Evolutionary conservation across 2,329 filamentous ascomycete species (phyloP).

Genomic region (Beauveria sp.): DNA sequence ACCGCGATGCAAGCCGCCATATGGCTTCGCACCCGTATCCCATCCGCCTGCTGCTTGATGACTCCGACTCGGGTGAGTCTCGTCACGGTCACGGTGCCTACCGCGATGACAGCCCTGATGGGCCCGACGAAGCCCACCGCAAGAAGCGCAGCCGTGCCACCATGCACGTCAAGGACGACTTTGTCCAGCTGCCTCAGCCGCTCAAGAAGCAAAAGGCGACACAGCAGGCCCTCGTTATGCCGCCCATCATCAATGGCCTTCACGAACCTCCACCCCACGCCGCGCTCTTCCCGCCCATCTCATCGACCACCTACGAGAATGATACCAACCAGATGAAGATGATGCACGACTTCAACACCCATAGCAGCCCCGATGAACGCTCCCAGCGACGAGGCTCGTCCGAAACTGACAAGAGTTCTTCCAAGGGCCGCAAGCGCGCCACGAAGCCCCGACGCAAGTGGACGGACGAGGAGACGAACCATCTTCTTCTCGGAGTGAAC

Average conservation of each 20-base stretch:
- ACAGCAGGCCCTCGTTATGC: slow-evolving; percentile 46
- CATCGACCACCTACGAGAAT: slow-evolving; percentile 46
- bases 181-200: slow-evolving; percentile 56
- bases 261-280: slow-evolving; percentile 54
- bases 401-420: slow-evolving; percentile 24
- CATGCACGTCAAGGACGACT: slow-evolving; percentile 49
- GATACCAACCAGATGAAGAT: slow-evolving; percentile 34
- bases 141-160: slow-evolving; percentile 46
- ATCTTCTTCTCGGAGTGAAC: slow-evolving; percentile 52
- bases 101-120: slow-evolving; percentile 36
- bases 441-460: slow-evolving; percentile 54
- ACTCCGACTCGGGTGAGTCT: slow-evolving; percentile 30
- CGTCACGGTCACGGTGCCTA: slow-evolving; percentile 37
- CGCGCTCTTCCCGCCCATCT: slow-evolving; percentile 56
- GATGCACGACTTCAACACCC: slow-evolving; percentile 33
- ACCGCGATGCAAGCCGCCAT: slow-evolving; percentile 35
- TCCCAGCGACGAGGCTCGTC: slow-evolving; percentile 17
- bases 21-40: slow-evolving; percentile 24
- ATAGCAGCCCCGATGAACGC: slow-evolving; percentile 22
- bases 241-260: slow-evolving; percentile 58
- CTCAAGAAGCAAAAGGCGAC: slow-evolving; percentile 57
- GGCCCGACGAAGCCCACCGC: slow-evolving; percentile 36
- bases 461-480: slow-evolving; percentile 58
- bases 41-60: slow-evolving; percentile 33
- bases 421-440: slow-evolving; percentile 44